Percentiles rank a stretch among this genome's conserved stretches.
Conservation (phyloP, 78 protist genomes). For the Dictyostelium firmibasis region DNA sequence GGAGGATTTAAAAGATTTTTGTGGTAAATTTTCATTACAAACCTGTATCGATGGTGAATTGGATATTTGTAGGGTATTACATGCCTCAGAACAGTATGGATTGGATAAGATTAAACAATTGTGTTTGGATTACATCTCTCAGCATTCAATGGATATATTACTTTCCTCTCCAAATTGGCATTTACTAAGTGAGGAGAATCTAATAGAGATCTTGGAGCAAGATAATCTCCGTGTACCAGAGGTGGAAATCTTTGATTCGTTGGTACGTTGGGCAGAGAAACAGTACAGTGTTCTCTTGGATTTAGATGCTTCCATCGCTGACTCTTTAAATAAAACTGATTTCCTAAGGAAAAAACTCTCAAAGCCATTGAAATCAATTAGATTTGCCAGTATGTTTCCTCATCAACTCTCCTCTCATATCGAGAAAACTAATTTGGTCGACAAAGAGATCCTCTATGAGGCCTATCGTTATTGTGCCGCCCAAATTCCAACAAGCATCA, state of each 20-base stretch:
- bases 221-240: constrained; percentile 75
- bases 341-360: constrained; percentile 34
- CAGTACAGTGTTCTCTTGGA: constrained; percentile 37
- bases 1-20: constrained; percentile 39
- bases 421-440: constrained; percentile 12
- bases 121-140: constrained; percentile 60
- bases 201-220: constrained; percentile 30
- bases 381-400: constrained; percentile 73
- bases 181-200: constrained; percentile 34
- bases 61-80: constrained; percentile 59
- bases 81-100: constrained; percentile 42
- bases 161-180: constrained; percentile 72
- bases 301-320: not conserved
- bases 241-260: constrained; percentile 55
- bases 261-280: constrained; percentile 67
- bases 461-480: constrained; percentile 62
- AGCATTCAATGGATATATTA: constrained; percentile 65
- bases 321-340: not conserved
- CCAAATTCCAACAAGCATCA: not conserved
- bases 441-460: constrained; percentile 54
- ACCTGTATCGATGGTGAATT: constrained; percentile 48
- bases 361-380: constrained; percentile 33
- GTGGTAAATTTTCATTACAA: constrained; percentile 64
- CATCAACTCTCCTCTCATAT: constrained; percentile 45
- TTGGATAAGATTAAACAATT: constrained; percentile 39